A percentile compares a stretch with the other conserved stretches of the same genome.
phyloP scores from a whole-genome alignment of 441 rosid species.

The Aquilaria agallochum region DNA sequence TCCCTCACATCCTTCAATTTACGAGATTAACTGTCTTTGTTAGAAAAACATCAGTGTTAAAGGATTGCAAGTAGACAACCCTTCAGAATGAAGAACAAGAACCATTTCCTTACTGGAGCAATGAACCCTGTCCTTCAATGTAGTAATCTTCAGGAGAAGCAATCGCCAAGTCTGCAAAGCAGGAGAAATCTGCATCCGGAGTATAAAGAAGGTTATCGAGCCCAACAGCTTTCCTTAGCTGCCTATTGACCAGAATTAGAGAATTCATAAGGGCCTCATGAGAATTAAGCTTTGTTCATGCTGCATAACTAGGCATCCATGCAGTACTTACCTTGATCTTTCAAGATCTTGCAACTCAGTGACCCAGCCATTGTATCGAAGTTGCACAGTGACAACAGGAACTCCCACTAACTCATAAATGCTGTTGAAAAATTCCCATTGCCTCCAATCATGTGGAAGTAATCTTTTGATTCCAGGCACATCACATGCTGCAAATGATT shows the following conservation, averaged over 20 bases:
- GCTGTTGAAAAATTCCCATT: conserved; percentile 63
- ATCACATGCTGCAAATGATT: conserved; percentile 68
- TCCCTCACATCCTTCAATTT: too few relatives aligned
- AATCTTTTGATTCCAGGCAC: conserved; percentile 94
- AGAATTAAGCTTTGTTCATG: conserved; percentile 1
- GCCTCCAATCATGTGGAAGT: conserved; percentile 83
- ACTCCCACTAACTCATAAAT: conserved; percentile 92
- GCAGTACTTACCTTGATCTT: conserved; percentile 60
- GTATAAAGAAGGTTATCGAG: conserved; percentile 94
- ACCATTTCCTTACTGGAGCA: conserved; percentile 76
- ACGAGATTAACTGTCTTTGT: too few relatives aligned
- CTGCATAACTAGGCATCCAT: background rate
- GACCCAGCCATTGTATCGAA: conserved; percentile 98
- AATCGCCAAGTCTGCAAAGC: conserved; percentile 93
- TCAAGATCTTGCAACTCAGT: conserved; percentile 86
- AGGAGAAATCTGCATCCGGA: conserved; percentile 98
- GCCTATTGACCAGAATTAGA: conserved; percentile 43
- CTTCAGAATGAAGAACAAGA: too few relatives aligned
- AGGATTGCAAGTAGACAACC: too few relatives aligned
- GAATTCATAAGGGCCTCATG: conserved; percentile 3
- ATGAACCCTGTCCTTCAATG: conserved; percentile 92
- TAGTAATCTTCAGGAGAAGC: conserved; percentile 93
- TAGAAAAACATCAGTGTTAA: too few relatives aligned
- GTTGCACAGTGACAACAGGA: conserved; percentile 91
- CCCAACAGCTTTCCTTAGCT: conserved; percentile 72